Percentiles rank a stretch among this genome's conserved stretches.
Evolutionary conservation across 306 rosid genomes (phyloP).

Genomic region (Mimosa pudica): DNA sequence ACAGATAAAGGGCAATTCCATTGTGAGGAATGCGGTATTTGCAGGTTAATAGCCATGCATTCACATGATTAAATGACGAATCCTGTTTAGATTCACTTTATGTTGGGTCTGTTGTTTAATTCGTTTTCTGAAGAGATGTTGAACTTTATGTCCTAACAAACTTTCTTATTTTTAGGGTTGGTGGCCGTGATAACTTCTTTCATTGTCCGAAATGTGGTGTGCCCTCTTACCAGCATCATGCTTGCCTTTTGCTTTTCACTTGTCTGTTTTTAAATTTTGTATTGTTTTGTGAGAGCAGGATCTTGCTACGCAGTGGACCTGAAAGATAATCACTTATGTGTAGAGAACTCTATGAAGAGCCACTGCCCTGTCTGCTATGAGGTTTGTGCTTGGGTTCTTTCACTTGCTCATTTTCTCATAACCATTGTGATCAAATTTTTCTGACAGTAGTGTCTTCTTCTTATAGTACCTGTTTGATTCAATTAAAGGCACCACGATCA

Average conservation of each 20-base stretch:
- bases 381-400: constrained; percentile 49
- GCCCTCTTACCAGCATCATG: constrained; percentile 14
- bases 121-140: constrained; percentile 4
- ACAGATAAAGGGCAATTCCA: constrained; percentile 63
- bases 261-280: constrained; percentile 2
- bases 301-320: constrained; percentile 57
- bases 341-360: constrained; percentile 76
- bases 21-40: constrained; percentile 76
- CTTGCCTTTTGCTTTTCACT: constrained; percentile 8
- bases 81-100: not conserved
- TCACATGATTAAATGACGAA: constrained; percentile 22
- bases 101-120: constrained; percentile 2
- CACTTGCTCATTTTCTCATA: constrained; percentile 21
- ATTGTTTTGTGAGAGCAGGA: constrained; percentile 39
- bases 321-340: constrained; percentile 65
- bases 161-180: constrained; percentile 51
- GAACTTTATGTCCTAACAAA: constrained; percentile 17
- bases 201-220: constrained; percentile 74
- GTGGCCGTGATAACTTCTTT: constrained; percentile 61
- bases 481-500: constrained; percentile 46
- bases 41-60: constrained; percentile 54
- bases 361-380: constrained; percentile 78
- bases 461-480: constrained; percentile 79
- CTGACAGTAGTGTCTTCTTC: constrained; percentile 40
- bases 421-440: constrained; percentile 11